Percentiles rank a stretch among this genome's conserved stretches.
Conservation (phyloP, 2,329 filamentous ascomycete species). For the Fusarium burgessii region DNA sequence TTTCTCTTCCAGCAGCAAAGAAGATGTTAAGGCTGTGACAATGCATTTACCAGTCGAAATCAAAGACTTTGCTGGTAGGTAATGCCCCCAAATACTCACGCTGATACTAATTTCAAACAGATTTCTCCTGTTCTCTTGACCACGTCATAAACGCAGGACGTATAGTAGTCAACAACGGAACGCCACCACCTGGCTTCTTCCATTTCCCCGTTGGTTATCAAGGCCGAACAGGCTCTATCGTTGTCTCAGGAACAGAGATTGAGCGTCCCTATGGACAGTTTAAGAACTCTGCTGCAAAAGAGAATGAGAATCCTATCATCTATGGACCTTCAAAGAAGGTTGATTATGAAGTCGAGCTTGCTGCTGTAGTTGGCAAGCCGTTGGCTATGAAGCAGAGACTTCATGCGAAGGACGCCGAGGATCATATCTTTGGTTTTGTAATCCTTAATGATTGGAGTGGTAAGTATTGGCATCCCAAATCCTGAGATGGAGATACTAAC, state of each 20-base stretch:
- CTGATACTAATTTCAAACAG: conserved; percentile 44
- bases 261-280: conserved; percentile 61
- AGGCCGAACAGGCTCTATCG: conserved; percentile 66
- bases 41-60: conserved; percentile 68
- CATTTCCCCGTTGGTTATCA: conserved; percentile 65
- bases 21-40: conserved; percentile 35
- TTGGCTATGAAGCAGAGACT: conserved; percentile 53
- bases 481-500: conserved; percentile 5
- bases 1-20: conserved; percentile 17
- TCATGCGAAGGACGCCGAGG: conserved; percentile 60
- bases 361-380: conserved; percentile 58
- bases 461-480: conserved; percentile 39
- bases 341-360: conserved; percentile 60
- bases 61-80: conserved; percentile 60
- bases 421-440: conserved; percentile 73
- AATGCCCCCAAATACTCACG: accelerated
- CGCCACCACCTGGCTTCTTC: conserved; percentile 59
- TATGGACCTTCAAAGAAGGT: conserved; percentile 51
- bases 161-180: conserved; percentile 54
- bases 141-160: conserved; percentile 64
- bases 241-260: conserved; percentile 61
- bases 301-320: conserved; percentile 4
- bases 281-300: conserved; percentile 24
- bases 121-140: conserved; percentile 67
- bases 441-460: conserved; percentile 73